These are phyloP conservation scores for Striga asiatica DNA, from an alignment of 257 asterid species.

Conservation along the genomic window DNA sequence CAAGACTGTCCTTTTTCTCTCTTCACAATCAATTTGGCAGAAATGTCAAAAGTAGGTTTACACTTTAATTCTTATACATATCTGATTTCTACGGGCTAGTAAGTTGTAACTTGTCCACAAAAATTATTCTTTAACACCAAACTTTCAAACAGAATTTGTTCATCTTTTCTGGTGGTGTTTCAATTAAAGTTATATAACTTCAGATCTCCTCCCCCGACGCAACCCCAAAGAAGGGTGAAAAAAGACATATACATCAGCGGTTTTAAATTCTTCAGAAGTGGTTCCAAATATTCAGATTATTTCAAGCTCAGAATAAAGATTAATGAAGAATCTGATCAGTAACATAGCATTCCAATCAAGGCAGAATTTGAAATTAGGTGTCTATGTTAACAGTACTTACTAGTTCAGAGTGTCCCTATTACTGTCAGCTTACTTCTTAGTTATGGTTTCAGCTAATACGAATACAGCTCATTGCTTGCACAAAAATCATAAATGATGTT, in stretches of 20 bases:
- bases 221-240: too few species aligned
- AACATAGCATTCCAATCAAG: neutral
- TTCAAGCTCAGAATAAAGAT: neutral
- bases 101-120: too few species aligned
- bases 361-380: neutral
- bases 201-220: neutral
- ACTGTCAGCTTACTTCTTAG: neutral
- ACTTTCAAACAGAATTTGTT: too few species aligned
- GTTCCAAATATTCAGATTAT: conserved; percentile 1
- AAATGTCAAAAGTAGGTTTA: too few species aligned
- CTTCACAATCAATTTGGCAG: too few species aligned
- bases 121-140: too few species aligned
- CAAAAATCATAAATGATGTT: neutral
- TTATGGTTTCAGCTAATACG: neutral
- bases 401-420: neutral
- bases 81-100: too few species aligned
- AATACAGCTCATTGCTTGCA: conserved; percentile 4
- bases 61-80: too few species aligned
- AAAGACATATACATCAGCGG: neutral
- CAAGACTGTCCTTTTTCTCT: neutral
- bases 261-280: neutral
- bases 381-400: neutral
- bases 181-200: neutral
- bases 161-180: neutral
- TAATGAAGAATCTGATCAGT: too few species aligned